Evolutionary conservation across 495 filamentous ascomycete species (phyloP), one percentile per base, ranked within the genome.

Genomic region (Cairneyella variabilis): DNA sequence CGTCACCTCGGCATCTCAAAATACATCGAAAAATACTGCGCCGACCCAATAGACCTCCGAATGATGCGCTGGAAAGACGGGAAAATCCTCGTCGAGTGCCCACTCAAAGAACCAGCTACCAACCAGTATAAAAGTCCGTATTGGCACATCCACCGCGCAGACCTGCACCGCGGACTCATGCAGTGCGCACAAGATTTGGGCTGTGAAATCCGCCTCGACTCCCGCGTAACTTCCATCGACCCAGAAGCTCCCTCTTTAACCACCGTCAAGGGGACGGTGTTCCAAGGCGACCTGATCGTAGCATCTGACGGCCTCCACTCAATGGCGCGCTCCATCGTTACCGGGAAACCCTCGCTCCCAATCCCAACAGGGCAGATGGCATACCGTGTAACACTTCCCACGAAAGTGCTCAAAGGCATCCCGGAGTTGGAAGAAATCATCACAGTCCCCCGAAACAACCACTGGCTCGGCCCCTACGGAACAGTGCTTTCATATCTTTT

Each of bases 401-500:
- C 76, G 22, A 72, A 77, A 43, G 73, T 80, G 53, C 71, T 82
- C 53, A 51, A 66, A 16, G 70, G 73, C 12, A 70, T 76, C 69
- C 64, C 71, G 20, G 66, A 74, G 51, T 41, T 84, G 64, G 54
- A 69, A 64, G 50, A 73, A 39, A 66, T 76, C 53, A 69, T 82
- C 3, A 55, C 68, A 8, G 66, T 81, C 27, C 79, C 82, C 0
- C 74, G 79, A 38, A 81, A 84, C 12, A 80, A 84, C 49, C 85
- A 84, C 56, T 87, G 84, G 83, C 57, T 86, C 7, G 83, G 85
- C 0, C 83, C 84, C 0, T 71, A 74, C 12, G 70, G 77, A 8
- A 84, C 87, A 64, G 83, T 73, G 1, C 83, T 87, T 3, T 79
- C 75, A 9, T 89, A 88, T 61, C 76, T 81, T 6, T 53, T 89